Evolutionary conservation across 352 stramenopile genomes (phyloP), one percentile per base, ranked within the genome.

Genomic region (Phytopythium cucurbitacearum): DNA sequence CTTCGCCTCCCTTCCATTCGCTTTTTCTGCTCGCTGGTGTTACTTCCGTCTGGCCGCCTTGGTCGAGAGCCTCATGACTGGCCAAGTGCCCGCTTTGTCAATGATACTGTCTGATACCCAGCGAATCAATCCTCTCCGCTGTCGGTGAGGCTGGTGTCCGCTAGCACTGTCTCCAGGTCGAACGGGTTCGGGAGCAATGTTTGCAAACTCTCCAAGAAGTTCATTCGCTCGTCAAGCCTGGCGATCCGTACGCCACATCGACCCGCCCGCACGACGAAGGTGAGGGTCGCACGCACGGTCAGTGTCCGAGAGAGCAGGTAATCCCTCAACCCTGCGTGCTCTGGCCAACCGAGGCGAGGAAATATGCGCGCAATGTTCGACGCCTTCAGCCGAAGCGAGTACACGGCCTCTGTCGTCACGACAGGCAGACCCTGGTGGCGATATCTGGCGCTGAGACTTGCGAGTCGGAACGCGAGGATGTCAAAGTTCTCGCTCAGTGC

Each of bases 101-200:
- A 28, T 28, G 21, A 28, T 28, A 2, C 21, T 28, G 21, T 28
- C 21, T 28, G 21, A 28, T 28, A 28, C 21, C 21, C 21, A 28
- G 21, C 21, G 21, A 28, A 28, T 28, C 21, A 28, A 11, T 52
- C 43, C 0, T 53, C 11, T n/a, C 41, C 42, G 15, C 37, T 52
- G n/a, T 51, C 52, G 32, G 28, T 36, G 6, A 59, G 41, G 5
- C 6, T 7, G 7, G 52, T 43, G 36, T 51, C 37, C 10, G 12
- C 33, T 11, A 59, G 43, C 42, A 59, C 7, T n/a, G 45, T n/a
- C 11, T 46, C 43, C 36, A 40, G 5, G 43, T 51, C 43, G 8
- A 51, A 35, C 15, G 35, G 10, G 5, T 39, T 35, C 13, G 11
- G 35, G 2, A 59, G 52, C 52, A 53, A 21, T 11, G 7, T 12